A percentile compares a stretch with the other conserved stretches of the same genome.
phyloP scores from a whole-genome alignment of 768 basidiomycete genomes.

The Tricholoma sp. region DNA sequence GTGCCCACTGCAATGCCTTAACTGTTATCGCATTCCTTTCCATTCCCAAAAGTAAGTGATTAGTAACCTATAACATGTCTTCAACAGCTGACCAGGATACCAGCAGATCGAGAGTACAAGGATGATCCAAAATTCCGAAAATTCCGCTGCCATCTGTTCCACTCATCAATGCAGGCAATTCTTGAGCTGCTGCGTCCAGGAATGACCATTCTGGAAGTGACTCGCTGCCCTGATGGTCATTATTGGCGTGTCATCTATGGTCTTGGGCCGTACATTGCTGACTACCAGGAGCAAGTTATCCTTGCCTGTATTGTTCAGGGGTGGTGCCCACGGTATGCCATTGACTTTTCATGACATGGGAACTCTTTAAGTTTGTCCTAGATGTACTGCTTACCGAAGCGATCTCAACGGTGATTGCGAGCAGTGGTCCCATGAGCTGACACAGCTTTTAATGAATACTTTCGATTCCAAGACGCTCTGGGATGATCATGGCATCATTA shows the following conservation, averaged over 20 bases:
- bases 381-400: neutral
- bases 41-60: no score
- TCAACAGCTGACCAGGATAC: neutral
- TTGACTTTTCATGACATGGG: neutral
- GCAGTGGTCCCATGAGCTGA: neutral
- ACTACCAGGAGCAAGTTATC: slow-evolving; percentile 31
- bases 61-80: slow-evolving; percentile 5
- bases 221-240: slow-evolving; percentile 24
- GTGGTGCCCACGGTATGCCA: slow-evolving; percentile 21
- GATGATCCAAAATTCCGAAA: slow-evolving; percentile 16
- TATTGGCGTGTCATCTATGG: slow-evolving; percentile 21
- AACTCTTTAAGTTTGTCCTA: neutral
- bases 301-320: slow-evolving; percentile 26
- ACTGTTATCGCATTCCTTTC: slow-evolving; percentile 3
- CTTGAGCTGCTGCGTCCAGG: slow-evolving; percentile 15
- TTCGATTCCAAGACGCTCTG: neutral
- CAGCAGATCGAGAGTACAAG: slow-evolving; percentile 11
- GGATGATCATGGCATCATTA: no score
- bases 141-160: slow-evolving; percentile 26
- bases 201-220: slow-evolving; percentile 24
- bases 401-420: neutral
- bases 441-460: neutral
- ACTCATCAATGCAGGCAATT: slow-evolving; percentile 20
- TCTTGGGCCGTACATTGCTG: slow-evolving; percentile 29
- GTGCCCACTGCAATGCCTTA: slow-evolving; percentile 2